Conservation (phyloP, 257 asterid species). For the Fraxinus anomala region DNA sequence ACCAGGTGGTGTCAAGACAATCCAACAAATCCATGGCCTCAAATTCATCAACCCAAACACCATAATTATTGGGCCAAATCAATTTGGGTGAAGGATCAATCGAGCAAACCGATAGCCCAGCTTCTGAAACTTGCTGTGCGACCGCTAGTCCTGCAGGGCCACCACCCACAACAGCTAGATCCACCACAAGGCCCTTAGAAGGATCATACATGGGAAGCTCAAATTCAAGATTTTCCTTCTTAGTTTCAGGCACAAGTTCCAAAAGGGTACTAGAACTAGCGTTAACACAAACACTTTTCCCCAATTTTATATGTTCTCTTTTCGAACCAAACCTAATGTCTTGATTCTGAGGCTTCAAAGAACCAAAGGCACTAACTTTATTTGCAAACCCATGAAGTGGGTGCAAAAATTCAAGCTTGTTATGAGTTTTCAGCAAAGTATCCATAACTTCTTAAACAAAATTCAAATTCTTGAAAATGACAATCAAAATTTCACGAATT, state of each 20-base stretch:
- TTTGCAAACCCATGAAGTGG: constrained; percentile 59
- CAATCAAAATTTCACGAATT: constrained; percentile 32
- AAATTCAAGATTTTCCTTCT: constrained; percentile 88
- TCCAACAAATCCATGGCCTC: constrained; percentile 98
- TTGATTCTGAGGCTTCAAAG: constrained; percentile 53
- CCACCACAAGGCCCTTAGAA: constrained; percentile 66
- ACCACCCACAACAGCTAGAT: constrained; percentile 95
- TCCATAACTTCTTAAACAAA: constrained; percentile 49
- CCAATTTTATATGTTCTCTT: constrained; percentile 42
- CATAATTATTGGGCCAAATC: constrained; percentile 97
- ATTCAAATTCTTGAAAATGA: constrained; percentile 24
- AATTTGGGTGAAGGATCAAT: constrained; percentile 87
- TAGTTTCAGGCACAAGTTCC: constrained; percentile 93
- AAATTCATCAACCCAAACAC: constrained; percentile 99
- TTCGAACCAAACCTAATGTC: constrained; percentile 40
- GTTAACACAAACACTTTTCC: constrained; percentile 40
- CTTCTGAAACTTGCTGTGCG: constrained; percentile 96
- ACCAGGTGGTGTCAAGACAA: constrained; percentile 93
- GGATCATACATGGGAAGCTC: constrained; percentile 89
- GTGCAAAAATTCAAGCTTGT: constrained; percentile 71
- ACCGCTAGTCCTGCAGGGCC: constrained; percentile 99
- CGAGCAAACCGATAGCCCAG: constrained; percentile 91
- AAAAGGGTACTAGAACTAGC: constrained; percentile 67
- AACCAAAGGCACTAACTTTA: constrained; percentile 51
- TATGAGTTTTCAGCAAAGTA: constrained; percentile 72